Evolutionary conservation across 495 filamentous ascomycete species (phyloP).

Genomic region (Aspergillus diversus): DNA sequence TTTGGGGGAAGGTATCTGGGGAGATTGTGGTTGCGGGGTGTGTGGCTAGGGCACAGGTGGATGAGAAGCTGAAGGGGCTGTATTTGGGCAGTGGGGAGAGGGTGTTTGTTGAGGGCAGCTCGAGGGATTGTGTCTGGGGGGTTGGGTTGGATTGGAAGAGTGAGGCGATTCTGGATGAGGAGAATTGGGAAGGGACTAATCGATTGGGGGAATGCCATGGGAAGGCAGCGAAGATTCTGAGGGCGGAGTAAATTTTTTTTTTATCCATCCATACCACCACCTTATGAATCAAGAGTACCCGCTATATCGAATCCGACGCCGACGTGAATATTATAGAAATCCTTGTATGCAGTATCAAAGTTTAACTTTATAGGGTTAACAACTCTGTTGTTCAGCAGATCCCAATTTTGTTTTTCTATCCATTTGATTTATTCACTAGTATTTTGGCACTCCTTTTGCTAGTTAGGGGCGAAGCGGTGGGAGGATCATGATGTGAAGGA

Average conservation of each 20-base stretch:
- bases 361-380: no score
- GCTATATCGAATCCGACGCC: no score
- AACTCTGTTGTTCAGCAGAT: no score
- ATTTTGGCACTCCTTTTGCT: no score
- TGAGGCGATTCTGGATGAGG: constrained; percentile 16
- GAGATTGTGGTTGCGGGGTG: constrained; percentile 17
- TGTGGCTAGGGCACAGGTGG: constrained; percentile 19
- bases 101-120: constrained; percentile 20
- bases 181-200: constrained; percentile 15
- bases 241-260: neutral
- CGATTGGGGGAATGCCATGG: constrained; percentile 17
- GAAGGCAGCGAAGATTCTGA: constrained; percentile 9
- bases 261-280: no score
- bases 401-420: no score
- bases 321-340: no score
- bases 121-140: constrained; percentile 15
- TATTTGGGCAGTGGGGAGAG: constrained; percentile 12
- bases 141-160: constrained; percentile 23
- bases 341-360: no score
- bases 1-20: constrained; percentile 14
- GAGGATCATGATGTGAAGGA: no score
- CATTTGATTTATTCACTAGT: no score
- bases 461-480: no score
- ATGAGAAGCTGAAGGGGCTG: constrained; percentile 10
- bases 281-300: no score